Percentiles rank a stretch among this genome's conserved stretches.
These are phyloP conservation scores for Mucor piriformis DNA, from an alignment of 371 early-diverging fungal species.

Conservation along the genomic window DNA sequence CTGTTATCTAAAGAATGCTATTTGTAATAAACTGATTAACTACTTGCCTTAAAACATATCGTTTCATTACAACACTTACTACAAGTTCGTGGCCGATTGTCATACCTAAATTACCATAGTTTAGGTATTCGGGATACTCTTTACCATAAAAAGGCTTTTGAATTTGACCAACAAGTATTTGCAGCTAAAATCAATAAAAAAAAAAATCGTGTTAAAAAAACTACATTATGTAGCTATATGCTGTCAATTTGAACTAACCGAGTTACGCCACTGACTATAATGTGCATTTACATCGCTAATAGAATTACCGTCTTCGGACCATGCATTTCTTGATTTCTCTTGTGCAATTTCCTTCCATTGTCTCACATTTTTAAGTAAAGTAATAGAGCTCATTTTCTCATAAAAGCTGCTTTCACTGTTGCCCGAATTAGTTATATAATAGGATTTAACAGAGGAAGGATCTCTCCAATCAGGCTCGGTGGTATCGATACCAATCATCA, in stretches of 20 bases:
- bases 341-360: background rate
- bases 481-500: slow-evolving; percentile 52
- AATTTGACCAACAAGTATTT: slow-evolving; percentile 59
- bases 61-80: slow-evolving; percentile 28
- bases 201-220: too few species aligned
- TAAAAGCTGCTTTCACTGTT: background rate
- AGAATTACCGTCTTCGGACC: slow-evolving; percentile 49
- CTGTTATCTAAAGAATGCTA: slow-evolving; percentile 50
- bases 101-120: slow-evolving; percentile 59
- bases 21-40: background rate
- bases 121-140: slow-evolving; percentile 51
- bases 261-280: slow-evolving; percentile 43
- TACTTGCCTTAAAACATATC: background rate
- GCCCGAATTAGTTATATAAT: slow-evolving; percentile 29
- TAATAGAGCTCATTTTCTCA: too few species aligned
- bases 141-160: slow-evolving; percentile 44
- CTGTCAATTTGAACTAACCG: background rate
- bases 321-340: background rate
- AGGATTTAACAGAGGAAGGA: slow-evolving; percentile 39
- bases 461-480: slow-evolving; percentile 47
- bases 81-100: slow-evolving; percentile 63
- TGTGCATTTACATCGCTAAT: slow-evolving; percentile 62
- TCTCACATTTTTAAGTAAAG: background rate
- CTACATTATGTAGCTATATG: too few species aligned
- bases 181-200: slow-evolving; percentile 37